Base-by-base conservation (phyloP, 441 rosid species). In the Euphorbia corollata region DNA sequence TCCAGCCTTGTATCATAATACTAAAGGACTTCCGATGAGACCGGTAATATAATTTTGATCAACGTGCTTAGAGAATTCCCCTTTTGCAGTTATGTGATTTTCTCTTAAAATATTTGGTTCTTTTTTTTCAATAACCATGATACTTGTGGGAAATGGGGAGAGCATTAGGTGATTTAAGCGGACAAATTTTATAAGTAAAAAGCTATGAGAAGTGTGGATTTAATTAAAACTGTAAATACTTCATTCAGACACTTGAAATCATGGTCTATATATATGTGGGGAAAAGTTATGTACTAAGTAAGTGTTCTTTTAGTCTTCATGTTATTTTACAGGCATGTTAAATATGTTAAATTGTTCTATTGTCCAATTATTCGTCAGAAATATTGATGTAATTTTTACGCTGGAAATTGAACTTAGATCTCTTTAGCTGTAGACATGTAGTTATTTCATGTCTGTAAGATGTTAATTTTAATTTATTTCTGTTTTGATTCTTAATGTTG, bases 11-110 rank as follows among this genome's bases (percentile, higher is more conserved):
- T 80, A 65, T 75, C 84, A 85, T 70, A 93, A 93, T 72, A 73
- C 95, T 65, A 93, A 93, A 78, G 98, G 98, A 75, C 90, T 93
- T 74, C 98, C 98, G 63, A 68, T 90, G 34, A 86, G 97, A 76
- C 83, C 45, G 87, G 98, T 88, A 83, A 78, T 78, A 66, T 56
- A 6, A 51, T 61, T 67, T 43, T 51, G 50, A 13, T n/a, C 8
- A 41, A 18, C 30, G 34, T 66, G 65, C 24, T 54, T 1, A 16
- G 13, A 2, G n/a, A 27, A 34, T 45, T 23, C 38, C 16, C 54
- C 45, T 65, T 59, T 8, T 66, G 59, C 51, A 5, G 9, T 23
- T 15, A 32, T 63, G 6, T 43, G 18, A 43, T n/a, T 43, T 36
- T 32, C 8, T 10, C 34, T 13, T 45, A 23, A 23, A 57, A 24